These are phyloP conservation scores for Neltuma alba DNA, from an alignment of 306 rosid species.

Conservation along the genomic window DNA sequence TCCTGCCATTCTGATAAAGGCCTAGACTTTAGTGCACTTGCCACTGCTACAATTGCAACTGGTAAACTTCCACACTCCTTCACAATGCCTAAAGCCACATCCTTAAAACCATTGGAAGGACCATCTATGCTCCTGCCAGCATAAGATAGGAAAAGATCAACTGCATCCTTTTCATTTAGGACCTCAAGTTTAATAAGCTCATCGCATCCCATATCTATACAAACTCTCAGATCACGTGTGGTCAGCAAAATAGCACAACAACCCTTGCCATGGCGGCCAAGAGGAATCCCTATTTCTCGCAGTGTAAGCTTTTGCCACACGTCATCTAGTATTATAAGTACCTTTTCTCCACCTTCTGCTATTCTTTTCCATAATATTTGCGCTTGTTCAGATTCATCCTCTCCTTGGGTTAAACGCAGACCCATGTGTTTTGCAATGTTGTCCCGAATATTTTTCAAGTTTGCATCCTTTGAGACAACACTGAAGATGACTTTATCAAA, in stretches of 20 bases:
- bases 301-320: conserved; percentile 3
- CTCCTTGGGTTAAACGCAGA: not conserved
- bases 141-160: not conserved
- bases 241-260: conserved; percentile 15
- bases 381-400: not conserved
- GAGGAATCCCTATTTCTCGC: conserved; percentile 12
- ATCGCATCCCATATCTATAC: not conserved
- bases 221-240: not conserved
- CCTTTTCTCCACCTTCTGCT: conserved; percentile 1
- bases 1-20: not conserved
- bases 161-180: not conserved
- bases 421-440: conserved; percentile 24
- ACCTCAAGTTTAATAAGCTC: not conserved
- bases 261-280: not conserved
- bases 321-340: conserved; percentile 39
- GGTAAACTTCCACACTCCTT: conserved; percentile 37
- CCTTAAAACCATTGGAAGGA: not conserved
- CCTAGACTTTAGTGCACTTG: not conserved
- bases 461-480: not conserved
- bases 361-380: not conserved
- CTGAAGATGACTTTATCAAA: conserved; percentile 12
- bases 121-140: not conserved
- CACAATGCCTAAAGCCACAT: not conserved
- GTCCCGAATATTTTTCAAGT: conserved; percentile 22
- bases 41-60: not conserved